Percentiles rank a stretch among this genome's conserved stretches.
Conservation (phyloP, 768 basidiomycete species). For the Candolleomyces aberdarensis region DNA sequence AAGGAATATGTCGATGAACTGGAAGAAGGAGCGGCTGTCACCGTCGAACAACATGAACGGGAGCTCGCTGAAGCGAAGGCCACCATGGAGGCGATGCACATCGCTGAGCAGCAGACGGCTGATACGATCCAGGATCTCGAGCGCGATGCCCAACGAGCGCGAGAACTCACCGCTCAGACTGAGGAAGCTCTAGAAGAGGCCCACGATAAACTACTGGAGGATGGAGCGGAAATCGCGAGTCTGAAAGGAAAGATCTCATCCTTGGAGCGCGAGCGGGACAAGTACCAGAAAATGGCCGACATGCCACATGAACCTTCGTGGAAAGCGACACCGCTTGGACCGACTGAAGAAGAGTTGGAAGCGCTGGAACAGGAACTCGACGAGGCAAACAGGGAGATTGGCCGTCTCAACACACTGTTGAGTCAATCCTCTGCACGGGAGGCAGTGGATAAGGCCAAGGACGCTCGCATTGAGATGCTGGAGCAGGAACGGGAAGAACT, state of each 20-base stretch:
- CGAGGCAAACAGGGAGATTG: constrained; percentile 72
- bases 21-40: constrained; percentile 54
- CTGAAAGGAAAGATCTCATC: constrained; percentile 49
- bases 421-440: constrained; percentile 72
- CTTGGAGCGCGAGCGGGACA: constrained; percentile 55
- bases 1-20: constrained; percentile 56
- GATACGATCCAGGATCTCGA: constrained; percentile 51
- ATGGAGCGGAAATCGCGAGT: constrained; percentile 50
- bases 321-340: constrained; percentile 21
- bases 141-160: constrained; percentile 47
- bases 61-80: constrained; percentile 48
- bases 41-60: constrained; percentile 54
- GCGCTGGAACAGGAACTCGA: constrained; percentile 75
- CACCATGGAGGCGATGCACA: constrained; percentile 39
- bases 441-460: constrained; percentile 75
- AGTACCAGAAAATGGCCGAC: constrained; percentile 21
- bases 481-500: constrained; percentile 77
- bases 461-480: constrained; percentile 70
- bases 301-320: constrained; percentile 21
- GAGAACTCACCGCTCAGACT: constrained; percentile 61
- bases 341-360: constrained; percentile 55
- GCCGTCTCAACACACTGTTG: constrained; percentile 60
- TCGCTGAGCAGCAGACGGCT: constrained; percentile 44
- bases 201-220: constrained; percentile 65
- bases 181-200: constrained; percentile 75